Evolutionary conservation across 2,329 filamentous ascomycete species (phyloP).

Genomic region (Escovopsis sp.): DNA sequence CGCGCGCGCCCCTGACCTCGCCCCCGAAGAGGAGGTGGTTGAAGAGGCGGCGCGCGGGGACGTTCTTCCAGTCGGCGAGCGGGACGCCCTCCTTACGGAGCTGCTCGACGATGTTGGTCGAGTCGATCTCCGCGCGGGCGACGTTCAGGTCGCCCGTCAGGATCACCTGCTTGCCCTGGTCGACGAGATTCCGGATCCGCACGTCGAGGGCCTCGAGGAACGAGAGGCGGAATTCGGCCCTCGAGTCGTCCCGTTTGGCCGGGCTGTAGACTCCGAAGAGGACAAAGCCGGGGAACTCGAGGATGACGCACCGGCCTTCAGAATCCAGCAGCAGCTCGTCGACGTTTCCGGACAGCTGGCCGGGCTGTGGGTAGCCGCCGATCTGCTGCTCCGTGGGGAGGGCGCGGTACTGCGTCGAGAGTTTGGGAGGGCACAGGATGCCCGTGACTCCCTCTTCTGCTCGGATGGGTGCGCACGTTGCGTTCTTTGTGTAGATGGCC

Average conservation of each 20-base stretch:
- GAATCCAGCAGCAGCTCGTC: conserved; percentile 67
- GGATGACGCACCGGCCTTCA: conserved; percentile 77
- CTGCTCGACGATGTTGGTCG: conserved; percentile 55
- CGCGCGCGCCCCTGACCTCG: conserved; percentile 47
- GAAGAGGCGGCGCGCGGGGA: conserved; percentile 60
- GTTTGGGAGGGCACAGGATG: conserved; percentile 57
- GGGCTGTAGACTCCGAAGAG: conserved; percentile 86
- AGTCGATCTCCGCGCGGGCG: conserved; percentile 51
- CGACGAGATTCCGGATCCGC: conserved; percentile 68
- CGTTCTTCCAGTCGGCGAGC: conserved; percentile 55
- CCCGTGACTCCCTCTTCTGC: conserved; percentile 93
- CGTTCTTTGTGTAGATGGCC: conserved; percentile 83
- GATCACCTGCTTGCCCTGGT: conserved; percentile 70
- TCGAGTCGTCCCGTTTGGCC: conserved; percentile 69
- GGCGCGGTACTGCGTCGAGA: conserved; percentile 55
- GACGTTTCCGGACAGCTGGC: conserved; percentile 47
- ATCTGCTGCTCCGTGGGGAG: conserved; percentile 62
- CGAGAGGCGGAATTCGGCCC: conserved; percentile 66
- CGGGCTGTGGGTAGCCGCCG: conserved; percentile 65
- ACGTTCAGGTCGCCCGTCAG: conserved; percentile 86
- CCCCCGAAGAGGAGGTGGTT: conserved; percentile 74
- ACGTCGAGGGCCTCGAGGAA: conserved; percentile 71
- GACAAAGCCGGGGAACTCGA: conserved; percentile 92
- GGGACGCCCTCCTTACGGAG: conserved; percentile 56
- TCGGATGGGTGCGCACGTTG: conserved; percentile 68